Evolutionary conservation across 164 flowering plant genomes (phyloP).

Genomic region (Hamamelis virginiana): DNA sequence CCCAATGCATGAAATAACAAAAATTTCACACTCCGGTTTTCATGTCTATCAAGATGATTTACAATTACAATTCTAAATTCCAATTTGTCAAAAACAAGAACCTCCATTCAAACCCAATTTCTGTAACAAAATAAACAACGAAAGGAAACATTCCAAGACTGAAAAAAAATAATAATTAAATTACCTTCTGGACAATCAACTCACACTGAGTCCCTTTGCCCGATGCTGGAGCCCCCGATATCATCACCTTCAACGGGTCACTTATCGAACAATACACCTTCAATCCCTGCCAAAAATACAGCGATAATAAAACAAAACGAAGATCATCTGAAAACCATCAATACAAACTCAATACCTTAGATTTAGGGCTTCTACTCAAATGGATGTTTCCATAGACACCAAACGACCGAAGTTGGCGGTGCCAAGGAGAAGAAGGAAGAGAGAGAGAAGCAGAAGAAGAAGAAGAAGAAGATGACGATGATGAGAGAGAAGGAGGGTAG

Average conservation of each 20-base stretch:
- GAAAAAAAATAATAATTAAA: background rate
- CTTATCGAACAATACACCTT: slow-evolving; percentile 34
- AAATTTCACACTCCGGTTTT: too few species aligned
- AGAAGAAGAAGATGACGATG: slow-evolving; percentile 13
- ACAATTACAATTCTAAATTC: too few species aligned
- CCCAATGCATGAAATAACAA: too few species aligned
- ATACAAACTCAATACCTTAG: slow-evolving; percentile 21
- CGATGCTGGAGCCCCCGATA: slow-evolving; percentile 88
- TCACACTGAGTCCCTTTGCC: slow-evolving; percentile 93
- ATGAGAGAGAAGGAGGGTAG: slow-evolving; percentile 10
- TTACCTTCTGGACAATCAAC: slow-evolving; percentile 74
- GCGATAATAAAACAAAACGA: background rate
- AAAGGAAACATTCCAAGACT: too few species aligned
- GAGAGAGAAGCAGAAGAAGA: slow-evolving; percentile 19
- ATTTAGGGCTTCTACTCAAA: slow-evolving; percentile 17
- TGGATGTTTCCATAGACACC: slow-evolving; percentile 9
- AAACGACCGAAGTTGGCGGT: slow-evolving; percentile 5
- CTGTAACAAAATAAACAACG: too few species aligned
- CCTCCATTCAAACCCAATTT: too few species aligned
- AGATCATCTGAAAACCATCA: background rate
- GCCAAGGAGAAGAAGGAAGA: slow-evolving; percentile 12
- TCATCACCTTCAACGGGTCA: slow-evolving; percentile 80
- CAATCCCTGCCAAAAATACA: slow-evolving; percentile 32
- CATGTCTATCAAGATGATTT: too few species aligned
- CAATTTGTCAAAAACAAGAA: too few species aligned